phyloP scores from a whole-genome alignment of 805 yeast species.

The Ogataea salicorniae region DNA sequence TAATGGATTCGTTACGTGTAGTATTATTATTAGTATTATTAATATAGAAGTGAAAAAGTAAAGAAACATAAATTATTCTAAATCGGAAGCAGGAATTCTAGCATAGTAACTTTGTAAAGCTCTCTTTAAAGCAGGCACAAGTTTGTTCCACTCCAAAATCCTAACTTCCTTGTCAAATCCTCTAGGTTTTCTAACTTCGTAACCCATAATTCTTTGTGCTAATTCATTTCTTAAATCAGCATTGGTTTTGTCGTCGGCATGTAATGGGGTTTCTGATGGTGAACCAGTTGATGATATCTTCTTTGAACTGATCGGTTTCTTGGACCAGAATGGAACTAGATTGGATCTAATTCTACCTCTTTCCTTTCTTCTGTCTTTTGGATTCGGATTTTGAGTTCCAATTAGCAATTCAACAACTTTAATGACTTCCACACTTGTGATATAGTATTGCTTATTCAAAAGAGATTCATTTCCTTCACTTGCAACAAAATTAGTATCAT shows the following conservation, averaged over 20 bases:
- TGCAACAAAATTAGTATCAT: constrained; percentile 11
- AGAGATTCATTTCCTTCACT: constrained; percentile 25
- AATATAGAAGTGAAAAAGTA: too few species aligned
- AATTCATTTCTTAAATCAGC: constrained; percentile 44
- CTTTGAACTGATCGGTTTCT: constrained; percentile 49
- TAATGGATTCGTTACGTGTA: too few species aligned
- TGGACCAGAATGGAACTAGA: constrained; percentile 63
- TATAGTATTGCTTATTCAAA: constrained; percentile 37
- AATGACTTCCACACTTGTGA: constrained; percentile 64
- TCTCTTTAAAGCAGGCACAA: constrained; percentile 54
- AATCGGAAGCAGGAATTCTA: constrained; percentile 39
- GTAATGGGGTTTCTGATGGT: constrained; percentile 4
- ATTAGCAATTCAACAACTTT: constrained; percentile 59
- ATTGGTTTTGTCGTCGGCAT: constrained; percentile 16
- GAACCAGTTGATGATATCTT: constrained; percentile 17
- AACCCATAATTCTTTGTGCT: constrained; percentile 62
- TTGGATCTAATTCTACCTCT: constrained; percentile 64
- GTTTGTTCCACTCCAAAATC: constrained; percentile 54
- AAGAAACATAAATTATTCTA: background rate
- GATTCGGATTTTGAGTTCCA: constrained; percentile 42
- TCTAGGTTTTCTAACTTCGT: constrained; percentile 57
- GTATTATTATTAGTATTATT: too few species aligned
- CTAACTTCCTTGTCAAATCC: constrained; percentile 67
- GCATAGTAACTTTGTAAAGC: constrained; percentile 64
- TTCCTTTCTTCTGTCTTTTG: constrained; percentile 52